Evolutionary conservation across 2,329 filamentous ascomycete species (phyloP).

Genomic region (Clathrospora elynae): DNA sequence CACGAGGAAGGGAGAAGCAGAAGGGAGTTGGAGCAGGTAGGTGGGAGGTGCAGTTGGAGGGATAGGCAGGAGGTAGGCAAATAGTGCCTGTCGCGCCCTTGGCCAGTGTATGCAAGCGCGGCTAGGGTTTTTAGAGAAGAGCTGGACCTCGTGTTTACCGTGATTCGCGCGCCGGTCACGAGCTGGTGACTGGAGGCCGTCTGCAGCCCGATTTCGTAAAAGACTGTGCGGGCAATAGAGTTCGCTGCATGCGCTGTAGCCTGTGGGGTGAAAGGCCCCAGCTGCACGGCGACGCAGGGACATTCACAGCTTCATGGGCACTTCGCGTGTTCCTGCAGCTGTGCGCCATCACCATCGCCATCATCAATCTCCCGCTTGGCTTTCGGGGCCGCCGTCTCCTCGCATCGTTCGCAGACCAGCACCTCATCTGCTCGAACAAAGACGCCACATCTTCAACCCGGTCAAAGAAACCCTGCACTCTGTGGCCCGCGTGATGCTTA

Average conservation of each 20-base stretch:
- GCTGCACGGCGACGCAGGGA: conserved; percentile 13
- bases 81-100: conserved; percentile 12
- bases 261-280: conserved; percentile 14
- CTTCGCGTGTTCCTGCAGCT: neutral
- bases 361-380: conserved; percentile 4
- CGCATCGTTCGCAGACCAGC: too few relatives aligned
- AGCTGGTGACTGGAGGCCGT: conserved; percentile 13
- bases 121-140: conserved; percentile 22
- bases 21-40: neutral
- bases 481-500: conserved; percentile 9
- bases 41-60: neutral
- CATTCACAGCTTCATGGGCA: neutral
- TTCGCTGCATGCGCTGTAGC: conserved; percentile 27
- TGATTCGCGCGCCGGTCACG: conserved; percentile 28
- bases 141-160: conserved; percentile 23
- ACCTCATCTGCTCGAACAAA: too few relatives aligned
- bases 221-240: conserved; percentile 16
- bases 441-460: too few relatives aligned
- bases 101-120: conserved; percentile 24
- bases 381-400: too few relatives aligned
- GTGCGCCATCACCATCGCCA: neutral
- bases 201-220: conserved; percentile 15
- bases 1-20: conserved; percentile 11
- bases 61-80: conserved; percentile 1
- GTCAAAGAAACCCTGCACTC: conserved; percentile 7